phyloP scores from a whole-genome alignment of 108 stramenopile species.

The Pseudonitzschia multiseries region DNA sequence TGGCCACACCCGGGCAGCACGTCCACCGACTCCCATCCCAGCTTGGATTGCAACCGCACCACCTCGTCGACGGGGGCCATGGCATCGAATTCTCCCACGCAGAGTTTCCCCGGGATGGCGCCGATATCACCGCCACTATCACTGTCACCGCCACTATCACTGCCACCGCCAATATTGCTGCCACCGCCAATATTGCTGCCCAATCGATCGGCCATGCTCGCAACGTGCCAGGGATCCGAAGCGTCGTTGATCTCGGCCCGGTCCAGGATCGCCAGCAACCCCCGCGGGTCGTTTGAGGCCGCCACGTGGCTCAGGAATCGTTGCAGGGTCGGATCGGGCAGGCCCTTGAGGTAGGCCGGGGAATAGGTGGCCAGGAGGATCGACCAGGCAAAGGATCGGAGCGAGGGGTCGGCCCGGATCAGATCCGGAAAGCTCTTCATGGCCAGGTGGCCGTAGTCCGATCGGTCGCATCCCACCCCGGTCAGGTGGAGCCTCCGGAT shows the following conservation, averaged over 20 bases:
- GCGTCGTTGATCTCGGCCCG: slow-evolving; percentile 45
- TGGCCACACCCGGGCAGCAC: slow-evolving; percentile 53
- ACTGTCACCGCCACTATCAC: not conserved
- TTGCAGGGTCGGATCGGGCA: slow-evolving; percentile 7
- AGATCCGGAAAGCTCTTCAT: slow-evolving; percentile 51
- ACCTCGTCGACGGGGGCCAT: slow-evolving; percentile 47
- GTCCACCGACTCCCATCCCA: slow-evolving; percentile 17
- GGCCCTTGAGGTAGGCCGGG: slow-evolving; percentile 40
- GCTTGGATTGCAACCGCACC: not conserved
- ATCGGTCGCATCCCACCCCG: slow-evolving; percentile 55
- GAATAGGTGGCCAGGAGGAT: slow-evolving; percentile 59
- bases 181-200: not conserved
- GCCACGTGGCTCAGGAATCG: slow-evolving; percentile 34
- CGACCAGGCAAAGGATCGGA: slow-evolving; percentile 67
- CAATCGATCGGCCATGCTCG: slow-evolving; percentile 50
- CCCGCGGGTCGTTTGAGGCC: slow-evolving; percentile 31
- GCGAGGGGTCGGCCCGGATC: slow-evolving; percentile 27
- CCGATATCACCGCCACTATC: not conserved
- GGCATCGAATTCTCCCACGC: slow-evolving; percentile 56
- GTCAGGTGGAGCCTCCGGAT: slow-evolving; percentile 60
- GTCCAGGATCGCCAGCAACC: slow-evolving; percentile 49
- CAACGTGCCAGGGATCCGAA: slow-evolving; percentile 44
- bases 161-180: not conserved
- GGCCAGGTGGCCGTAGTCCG: slow-evolving; percentile 42
- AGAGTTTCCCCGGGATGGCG: slow-evolving; percentile 21